phyloP scores from a whole-genome alignment of 1,139 yeast genomes.

The Pneumocystis carinii region DNA sequence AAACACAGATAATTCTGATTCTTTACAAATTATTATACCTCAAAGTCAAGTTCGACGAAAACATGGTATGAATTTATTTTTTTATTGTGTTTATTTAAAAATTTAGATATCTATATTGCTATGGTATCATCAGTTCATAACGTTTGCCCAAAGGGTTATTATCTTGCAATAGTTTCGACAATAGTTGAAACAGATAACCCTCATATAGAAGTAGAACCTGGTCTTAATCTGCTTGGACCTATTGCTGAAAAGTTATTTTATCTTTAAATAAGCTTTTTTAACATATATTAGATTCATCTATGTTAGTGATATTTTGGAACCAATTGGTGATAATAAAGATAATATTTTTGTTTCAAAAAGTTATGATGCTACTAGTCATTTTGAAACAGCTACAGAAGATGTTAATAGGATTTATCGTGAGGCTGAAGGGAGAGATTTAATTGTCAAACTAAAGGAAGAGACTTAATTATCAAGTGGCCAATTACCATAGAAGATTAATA shows the following conservation, averaged over 20 bases:
- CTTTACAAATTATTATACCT: slow-evolving; percentile 87
- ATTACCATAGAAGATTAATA: neutral
- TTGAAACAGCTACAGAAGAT: slow-evolving; percentile 91
- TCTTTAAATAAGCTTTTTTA: neutral
- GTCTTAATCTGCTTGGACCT: slow-evolving; percentile 76
- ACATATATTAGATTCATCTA: slow-evolving; percentile 48
- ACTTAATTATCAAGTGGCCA: neutral
- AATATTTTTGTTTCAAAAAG: slow-evolving; percentile 73
- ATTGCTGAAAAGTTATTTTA: slow-evolving; percentile 41
- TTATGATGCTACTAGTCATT: slow-evolving; percentile 90
- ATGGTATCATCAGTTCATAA: slow-evolving; percentile 80
- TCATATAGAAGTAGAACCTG: slow-evolving; percentile 84
- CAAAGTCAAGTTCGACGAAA: slow-evolving; percentile 90
- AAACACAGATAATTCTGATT: slow-evolving; percentile 67
- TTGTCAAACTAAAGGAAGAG: slow-evolving; percentile 35
- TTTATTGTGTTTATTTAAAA: neutral
- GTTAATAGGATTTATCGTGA: slow-evolving; percentile 86
- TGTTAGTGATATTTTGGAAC: slow-evolving; percentile 81
- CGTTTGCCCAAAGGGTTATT: slow-evolving; percentile 81
- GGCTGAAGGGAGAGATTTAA: slow-evolving; percentile 45
- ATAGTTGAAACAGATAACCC: slow-evolving; percentile 89
- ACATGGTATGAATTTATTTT: slow-evolving; percentile 33
- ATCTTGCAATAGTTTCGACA: slow-evolving; percentile 85
- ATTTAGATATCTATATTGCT: slow-evolving; percentile 63
- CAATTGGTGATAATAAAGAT: slow-evolving; percentile 67